phyloP scores from a whole-genome alignment of 202 grass and related monocot genomes.

The Eragrostis tef region DNA sequence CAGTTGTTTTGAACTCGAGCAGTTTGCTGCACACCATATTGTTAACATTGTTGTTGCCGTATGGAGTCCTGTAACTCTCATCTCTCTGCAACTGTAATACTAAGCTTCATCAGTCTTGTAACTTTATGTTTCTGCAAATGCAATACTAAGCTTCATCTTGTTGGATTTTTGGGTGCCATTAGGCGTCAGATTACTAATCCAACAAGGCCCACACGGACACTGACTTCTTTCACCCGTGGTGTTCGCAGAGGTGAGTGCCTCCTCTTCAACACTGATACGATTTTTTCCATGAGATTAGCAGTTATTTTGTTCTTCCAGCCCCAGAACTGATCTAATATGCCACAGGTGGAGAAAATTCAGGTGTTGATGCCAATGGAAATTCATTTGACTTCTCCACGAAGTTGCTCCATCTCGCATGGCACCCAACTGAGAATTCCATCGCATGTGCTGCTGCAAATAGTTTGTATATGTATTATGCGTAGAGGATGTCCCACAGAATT shows the following conservation, averaged over 20 bases:
- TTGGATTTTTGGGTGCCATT: constrained; percentile 18
- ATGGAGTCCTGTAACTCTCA: constrained; percentile 30
- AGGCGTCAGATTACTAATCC: constrained; percentile 83
- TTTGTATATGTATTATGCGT: constrained; percentile 99
- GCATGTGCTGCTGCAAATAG: constrained; percentile 98
- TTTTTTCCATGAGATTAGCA: constrained; percentile 21
- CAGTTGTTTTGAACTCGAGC: neutral
- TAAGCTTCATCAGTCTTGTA: too few relatives aligned
- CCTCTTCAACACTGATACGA: neutral
- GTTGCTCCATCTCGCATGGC: constrained; percentile 94
- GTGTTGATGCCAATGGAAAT: constrained; percentile 84
- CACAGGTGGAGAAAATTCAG: constrained; percentile 79
- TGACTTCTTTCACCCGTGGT: constrained; percentile 64
- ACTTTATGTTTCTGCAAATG: constrained; percentile 29
- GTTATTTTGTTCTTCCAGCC: constrained; percentile 16
- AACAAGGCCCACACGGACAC: constrained; percentile 62
- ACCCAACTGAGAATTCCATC: constrained; percentile 87
- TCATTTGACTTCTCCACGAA: constrained; percentile 79
- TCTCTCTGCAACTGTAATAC: too few relatives aligned
- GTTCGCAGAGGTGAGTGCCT: constrained; percentile 66
- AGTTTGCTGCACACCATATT: neutral
- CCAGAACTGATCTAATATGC: constrained; percentile 30
- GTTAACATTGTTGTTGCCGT: constrained; percentile 2
- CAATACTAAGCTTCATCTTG: constrained; percentile 25
- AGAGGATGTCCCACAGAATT: constrained; percentile 53